Evolutionary conservation across 306 rosid species (phyloP).

Genomic region (Bauhinia variegata): DNA sequence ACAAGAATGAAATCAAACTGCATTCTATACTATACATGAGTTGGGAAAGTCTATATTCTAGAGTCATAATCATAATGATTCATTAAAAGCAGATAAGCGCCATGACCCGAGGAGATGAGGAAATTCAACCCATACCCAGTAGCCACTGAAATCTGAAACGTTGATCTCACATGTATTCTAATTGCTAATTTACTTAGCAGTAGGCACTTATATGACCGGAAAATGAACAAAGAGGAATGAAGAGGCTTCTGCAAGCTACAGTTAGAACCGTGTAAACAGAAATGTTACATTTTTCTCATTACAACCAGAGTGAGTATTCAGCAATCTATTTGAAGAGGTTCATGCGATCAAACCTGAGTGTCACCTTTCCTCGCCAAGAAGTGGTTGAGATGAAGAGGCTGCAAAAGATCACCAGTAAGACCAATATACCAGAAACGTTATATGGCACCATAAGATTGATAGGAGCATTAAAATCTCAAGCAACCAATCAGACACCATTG

Average conservation of each 20-base stretch:
- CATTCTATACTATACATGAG: background rate
- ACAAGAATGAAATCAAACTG: slow-evolving; percentile 20
- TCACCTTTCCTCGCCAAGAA: slow-evolving; percentile 57
- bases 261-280: slow-evolving; percentile 21
- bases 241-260: slow-evolving; percentile 38
- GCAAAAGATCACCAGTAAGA: slow-evolving; percentile 37
- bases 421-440: slow-evolving; percentile 20
- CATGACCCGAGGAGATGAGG: background rate
- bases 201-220: slow-evolving; percentile 27
- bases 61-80: too few relatives aligned
- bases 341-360: slow-evolving; percentile 35
- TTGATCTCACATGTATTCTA: slow-evolving; percentile 23
- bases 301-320: slow-evolving; percentile 22
- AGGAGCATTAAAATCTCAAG: slow-evolving; percentile 11
- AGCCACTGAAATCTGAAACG: slow-evolving; percentile 25
- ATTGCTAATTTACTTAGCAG: slow-evolving; percentile 28
- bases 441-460: slow-evolving; percentile 5
- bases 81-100: slow-evolving; percentile 1
- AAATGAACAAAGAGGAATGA: slow-evolving; percentile 25
- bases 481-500: background rate
- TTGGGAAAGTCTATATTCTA: slow-evolving; percentile 2
- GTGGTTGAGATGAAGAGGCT: slow-evolving; percentile 61
- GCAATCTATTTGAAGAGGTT: slow-evolving; percentile 26
- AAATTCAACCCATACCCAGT: slow-evolving; percentile 12
- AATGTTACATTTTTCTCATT: slow-evolving; percentile 7